Conservation (phyloP, 495 filamentous ascomycete species). For the Massariosphaeria phaeospora region DNA sequence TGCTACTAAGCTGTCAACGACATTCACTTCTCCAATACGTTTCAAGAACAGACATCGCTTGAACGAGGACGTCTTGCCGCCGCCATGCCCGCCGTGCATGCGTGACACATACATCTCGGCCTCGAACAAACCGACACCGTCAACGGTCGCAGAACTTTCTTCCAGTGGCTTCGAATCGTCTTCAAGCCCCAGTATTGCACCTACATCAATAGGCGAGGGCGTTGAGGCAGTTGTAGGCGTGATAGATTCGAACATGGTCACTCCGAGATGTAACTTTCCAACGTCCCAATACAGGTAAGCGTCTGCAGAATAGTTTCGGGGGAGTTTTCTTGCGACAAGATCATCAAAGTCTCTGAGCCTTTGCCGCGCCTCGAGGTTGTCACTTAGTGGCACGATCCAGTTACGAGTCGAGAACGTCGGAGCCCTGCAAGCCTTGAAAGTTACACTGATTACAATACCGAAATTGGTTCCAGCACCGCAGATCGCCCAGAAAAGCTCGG, state of each 20-base stretch:
- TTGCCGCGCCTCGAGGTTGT: slow-evolving; percentile 40
- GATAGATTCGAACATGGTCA: slow-evolving; percentile 49
- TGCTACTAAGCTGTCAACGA: slow-evolving; percentile 43
- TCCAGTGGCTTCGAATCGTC: slow-evolving; percentile 38
- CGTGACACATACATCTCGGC: slow-evolving; percentile 57
- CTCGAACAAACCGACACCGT: slow-evolving; percentile 53
- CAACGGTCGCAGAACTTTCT: slow-evolving; percentile 40
- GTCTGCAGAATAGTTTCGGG: slow-evolving; percentile 49
- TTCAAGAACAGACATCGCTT: slow-evolving; percentile 62
- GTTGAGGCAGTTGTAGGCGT: slow-evolving; percentile 33
- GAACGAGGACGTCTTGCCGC: slow-evolving; percentile 58
- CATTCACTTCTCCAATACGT: slow-evolving; percentile 42
- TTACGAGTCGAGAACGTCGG: slow-evolving; percentile 46
- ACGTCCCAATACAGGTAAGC: slow-evolving; percentile 54
- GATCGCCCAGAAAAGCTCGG: slow-evolving; percentile 56
- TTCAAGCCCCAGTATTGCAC: slow-evolving; percentile 42
- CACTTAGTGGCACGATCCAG: slow-evolving; percentile 49
- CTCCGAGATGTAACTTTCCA: slow-evolving; percentile 49
- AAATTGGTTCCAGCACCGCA: slow-evolving; percentile 61
- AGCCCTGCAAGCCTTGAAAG: slow-evolving; percentile 50
- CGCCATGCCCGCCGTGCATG: slow-evolving; percentile 57
- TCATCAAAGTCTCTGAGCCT: slow-evolving; percentile 47
- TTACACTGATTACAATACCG: slow-evolving; percentile 57
- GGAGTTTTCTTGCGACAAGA: slow-evolving; percentile 43
- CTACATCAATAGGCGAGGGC: slow-evolving; percentile 23